Base-by-base conservation (phyloP, 2,329 filamentous ascomycete genomes). In the Diaporthe batatas region DNA sequence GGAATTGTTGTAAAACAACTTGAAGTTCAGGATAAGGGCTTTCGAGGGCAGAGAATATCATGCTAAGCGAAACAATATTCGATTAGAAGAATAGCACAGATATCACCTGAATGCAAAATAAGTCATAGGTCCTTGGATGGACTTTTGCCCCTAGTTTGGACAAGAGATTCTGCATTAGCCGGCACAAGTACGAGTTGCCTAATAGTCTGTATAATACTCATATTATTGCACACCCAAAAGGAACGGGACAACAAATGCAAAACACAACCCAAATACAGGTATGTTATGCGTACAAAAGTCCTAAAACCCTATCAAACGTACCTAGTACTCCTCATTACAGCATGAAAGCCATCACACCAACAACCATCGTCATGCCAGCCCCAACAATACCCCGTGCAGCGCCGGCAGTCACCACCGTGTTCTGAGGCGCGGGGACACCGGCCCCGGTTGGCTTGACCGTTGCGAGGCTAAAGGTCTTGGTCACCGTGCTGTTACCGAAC, bases 381-480 rank as follows among this genome's bases (percentile, higher is more conserved):
- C 67, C 53, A 32, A 39, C 57, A 18, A 34, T 21, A 39, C 23
- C 58, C 58, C 42, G 32, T 25, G 42, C 58, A 25, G 71, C 73
- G 10, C 67, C 73, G 29, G 70, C 73, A 36, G 73, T 74, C 57
- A 73, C 73, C 16, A 73, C 51, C 42, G 70, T 58, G 7, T 25
- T 69, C 34, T 59, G 51, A 14, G 72, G 47, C 21, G 34, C 44
- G 32, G 68, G 23, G 21, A 39, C 55, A 23, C 55, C 55, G 29
- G 68, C 25, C 2, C 59, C 62, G 18, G 73, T 72, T 10, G 73
- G 67, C 14, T 47, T 69, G 2, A 71, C 29, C 29, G 72, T 74
- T n/a, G 73, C 39, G n/a, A 74, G 53, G 29, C 73, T 70, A 49
- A 64, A 67, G 10, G 73, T 74, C 29, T 62, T 69, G 12, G 73